A percentile compares a stretch with the other conserved stretches of the same genome.
Evolutionary conservation across 495 filamentous ascomycete species (phyloP).

Genomic region (Neurospora hispaniola): DNA sequence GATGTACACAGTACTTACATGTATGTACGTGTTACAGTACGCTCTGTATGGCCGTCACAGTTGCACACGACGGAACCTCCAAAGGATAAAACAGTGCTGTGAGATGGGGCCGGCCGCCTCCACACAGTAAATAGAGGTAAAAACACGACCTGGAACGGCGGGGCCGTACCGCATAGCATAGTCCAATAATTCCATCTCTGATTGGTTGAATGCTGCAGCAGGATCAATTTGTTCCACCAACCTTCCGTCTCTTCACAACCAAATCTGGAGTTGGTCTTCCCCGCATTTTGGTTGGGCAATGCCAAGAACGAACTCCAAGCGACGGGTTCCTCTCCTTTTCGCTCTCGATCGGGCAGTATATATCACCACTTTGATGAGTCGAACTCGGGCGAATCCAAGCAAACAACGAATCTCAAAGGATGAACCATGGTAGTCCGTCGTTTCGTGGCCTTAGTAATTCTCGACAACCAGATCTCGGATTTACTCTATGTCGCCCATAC

Average conservation of each 20-base stretch:
- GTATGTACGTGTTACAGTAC: background rate
- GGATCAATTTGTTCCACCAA: background rate
- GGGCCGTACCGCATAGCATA: background rate
- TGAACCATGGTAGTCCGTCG: background rate
- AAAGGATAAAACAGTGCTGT: background rate
- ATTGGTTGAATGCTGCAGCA: background rate
- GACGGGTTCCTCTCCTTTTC: background rate
- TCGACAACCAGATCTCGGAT: background rate
- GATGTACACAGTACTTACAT: too few species aligned
- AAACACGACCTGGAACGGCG: background rate
- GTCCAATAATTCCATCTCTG: background rate
- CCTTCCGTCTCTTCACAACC: background rate
- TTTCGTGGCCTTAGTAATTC: background rate
- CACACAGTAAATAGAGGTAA: background rate
- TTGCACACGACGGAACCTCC: background rate
- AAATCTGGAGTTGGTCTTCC: background rate
- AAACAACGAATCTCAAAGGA: background rate
- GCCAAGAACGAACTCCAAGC: background rate
- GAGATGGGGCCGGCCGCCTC: background rate
- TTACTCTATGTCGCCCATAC: background rate
- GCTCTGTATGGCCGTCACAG: background rate
- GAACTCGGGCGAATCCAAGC: background rate
- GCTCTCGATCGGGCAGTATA: background rate
- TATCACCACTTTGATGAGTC: background rate
- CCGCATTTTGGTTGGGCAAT: background rate